Conservation (phyloP, 371 early-diverging fungal genomes). For the Mortierella sp. region DNA sequence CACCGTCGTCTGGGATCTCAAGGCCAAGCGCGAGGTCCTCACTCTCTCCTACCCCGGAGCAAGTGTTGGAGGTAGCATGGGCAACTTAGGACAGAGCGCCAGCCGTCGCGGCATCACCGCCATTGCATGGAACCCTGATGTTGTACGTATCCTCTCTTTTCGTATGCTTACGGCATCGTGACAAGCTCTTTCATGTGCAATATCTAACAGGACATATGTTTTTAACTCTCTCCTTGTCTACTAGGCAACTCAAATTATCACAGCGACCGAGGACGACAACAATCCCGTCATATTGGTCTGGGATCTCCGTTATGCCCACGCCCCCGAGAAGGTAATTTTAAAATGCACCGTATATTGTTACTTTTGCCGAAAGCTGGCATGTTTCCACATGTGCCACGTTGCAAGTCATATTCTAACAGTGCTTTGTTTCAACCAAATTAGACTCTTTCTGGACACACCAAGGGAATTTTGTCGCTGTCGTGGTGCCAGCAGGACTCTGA, state of each 20-base stretch:
- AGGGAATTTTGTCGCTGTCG: conserved; percentile 89
- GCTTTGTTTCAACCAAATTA: conserved; percentile 9
- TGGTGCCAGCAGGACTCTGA: conserved; percentile 96
- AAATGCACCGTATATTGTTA: not conserved
- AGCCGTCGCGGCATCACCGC: conserved; percentile 83
- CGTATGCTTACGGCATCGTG: not conserved
- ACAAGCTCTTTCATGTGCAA: not conserved
- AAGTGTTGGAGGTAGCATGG: conserved; percentile 63
- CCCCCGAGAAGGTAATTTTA: conserved; percentile 83
- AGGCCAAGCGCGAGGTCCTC: conserved; percentile 89
- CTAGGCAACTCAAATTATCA: conserved; percentile 93
- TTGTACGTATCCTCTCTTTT: conserved; percentile 63
- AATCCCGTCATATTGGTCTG: conserved; percentile 90
- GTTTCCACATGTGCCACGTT: not conserved
- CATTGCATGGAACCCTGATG: conserved; percentile 95
- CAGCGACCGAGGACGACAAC: conserved; percentile 92
- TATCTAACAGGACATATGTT: conserved; percentile 10
- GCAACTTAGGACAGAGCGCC: conserved; percentile 61
- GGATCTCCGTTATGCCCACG: conserved; percentile 95
- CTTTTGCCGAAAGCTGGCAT: not conserved
- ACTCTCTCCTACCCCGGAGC: conserved; percentile 76
- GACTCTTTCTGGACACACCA: conserved; percentile 78
- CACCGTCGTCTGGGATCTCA: conserved; percentile 96
- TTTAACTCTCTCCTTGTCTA: not conserved
- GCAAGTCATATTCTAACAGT: not conserved